Percentiles rank a stretch among this genome's conserved stretches.
These are phyloP conservation scores for Neovahlkampfia damariscottae DNA, from an alignment of 78 protist species.

Conservation along the genomic window DNA sequence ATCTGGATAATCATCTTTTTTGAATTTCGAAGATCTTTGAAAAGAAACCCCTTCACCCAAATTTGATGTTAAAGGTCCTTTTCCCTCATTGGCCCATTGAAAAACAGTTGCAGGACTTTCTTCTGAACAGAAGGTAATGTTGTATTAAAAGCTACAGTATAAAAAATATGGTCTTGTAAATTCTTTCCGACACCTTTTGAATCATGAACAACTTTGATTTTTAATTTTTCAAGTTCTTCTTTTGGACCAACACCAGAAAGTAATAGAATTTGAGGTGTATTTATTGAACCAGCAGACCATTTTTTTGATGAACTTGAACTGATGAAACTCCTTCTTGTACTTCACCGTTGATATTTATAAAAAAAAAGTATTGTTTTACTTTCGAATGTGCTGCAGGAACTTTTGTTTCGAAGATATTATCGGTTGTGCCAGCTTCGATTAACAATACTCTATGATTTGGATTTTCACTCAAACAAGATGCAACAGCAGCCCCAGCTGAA, in stretches of 20 bases:
- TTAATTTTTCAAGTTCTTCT: neutral
- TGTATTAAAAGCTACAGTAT: neutral
- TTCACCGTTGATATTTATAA: no score
- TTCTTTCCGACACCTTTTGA: constrained; percentile 13
- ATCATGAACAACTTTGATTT: neutral
- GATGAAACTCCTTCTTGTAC: no score
- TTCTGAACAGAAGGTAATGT: neutral
- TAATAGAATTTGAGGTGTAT: constrained; percentile 11
- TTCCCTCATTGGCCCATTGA: neutral
- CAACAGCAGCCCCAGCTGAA: no score
- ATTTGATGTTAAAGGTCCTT: neutral
- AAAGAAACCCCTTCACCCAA: neutral
- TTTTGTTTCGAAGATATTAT: no score
- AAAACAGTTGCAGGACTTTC: neutral
- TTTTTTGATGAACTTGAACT: no score
- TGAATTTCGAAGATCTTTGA: neutral
- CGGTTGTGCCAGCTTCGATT: no score
- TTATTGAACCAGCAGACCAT: constrained; percentile 20
- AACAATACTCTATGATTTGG: no score
- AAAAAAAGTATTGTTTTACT: no score
- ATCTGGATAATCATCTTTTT: neutral
- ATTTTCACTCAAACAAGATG: no score
- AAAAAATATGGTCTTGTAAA: constrained; percentile 27
- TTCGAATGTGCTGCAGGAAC: no score
- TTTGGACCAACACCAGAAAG: constrained; percentile 19